Conservation (phyloP, 2,329 filamentous ascomycete species). For the Ophiostoma triangulosporum region DNA sequence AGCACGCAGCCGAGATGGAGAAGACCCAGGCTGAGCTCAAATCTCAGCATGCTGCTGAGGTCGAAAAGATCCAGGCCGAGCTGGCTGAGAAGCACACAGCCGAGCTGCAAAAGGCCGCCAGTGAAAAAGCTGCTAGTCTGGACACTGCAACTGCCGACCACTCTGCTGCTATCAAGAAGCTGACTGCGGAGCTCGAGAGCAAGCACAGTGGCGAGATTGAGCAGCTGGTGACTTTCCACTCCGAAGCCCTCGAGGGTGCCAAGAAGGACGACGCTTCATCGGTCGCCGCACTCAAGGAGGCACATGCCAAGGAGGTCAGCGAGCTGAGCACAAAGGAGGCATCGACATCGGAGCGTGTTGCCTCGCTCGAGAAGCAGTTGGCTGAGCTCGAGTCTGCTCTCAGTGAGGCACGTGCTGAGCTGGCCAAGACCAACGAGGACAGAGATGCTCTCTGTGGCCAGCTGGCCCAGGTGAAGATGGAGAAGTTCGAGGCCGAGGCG, state of each 20-base stretch:
- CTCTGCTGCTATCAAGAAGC: conserved; percentile 21
- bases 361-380: conserved; percentile 25
- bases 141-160: conserved; percentile 22
- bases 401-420: conserved; percentile 24
- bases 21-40: conserved; percentile 24
- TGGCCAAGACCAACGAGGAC: conserved; percentile 34
- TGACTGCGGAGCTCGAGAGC: conserved; percentile 29
- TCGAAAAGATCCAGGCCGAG: conserved; percentile 29
- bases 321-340: conserved; percentile 21
- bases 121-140: conserved; percentile 20
- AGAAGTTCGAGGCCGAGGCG: conserved; percentile 43
- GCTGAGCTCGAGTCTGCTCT: conserved; percentile 25
- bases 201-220: conserved; percentile 29
- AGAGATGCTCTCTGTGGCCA: conserved; percentile 36
- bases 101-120: conserved; percentile 18
- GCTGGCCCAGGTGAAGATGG: conserved; percentile 46
- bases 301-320: conserved; percentile 27
- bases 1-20: conserved; percentile 32
- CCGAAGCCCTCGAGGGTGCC: conserved; percentile 31
- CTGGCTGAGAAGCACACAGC: conserved; percentile 14
- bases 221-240: conserved; percentile 29
- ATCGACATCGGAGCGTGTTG: conserved; percentile 28
- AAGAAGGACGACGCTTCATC: conserved; percentile 31
- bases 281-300: conserved; percentile 20
- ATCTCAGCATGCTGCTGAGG: conserved; percentile 27